A percentile compares a stretch with the other conserved stretches of the same genome.
Conservation (phyloP, 1,139 yeast genomes). For the Sugiyamaella pinicola region DNA sequence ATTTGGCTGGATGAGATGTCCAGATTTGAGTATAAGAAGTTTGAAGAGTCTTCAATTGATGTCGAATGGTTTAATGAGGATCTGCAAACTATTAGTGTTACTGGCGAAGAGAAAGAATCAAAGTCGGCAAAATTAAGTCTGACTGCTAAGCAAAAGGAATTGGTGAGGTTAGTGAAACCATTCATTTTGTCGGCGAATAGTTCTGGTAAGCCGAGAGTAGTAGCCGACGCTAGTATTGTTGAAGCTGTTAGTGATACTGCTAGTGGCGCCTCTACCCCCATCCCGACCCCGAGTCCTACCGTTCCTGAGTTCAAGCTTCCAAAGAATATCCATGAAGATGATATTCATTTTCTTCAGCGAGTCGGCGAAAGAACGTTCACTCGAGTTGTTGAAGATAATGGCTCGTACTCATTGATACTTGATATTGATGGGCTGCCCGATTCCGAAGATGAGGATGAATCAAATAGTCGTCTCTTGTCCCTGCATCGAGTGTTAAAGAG, state of each 20-base stretch:
- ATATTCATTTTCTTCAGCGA: conserved; percentile 36
- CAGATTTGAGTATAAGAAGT: conserved; percentile 59
- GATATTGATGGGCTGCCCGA: conserved; percentile 73
- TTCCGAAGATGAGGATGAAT: conserved; percentile 60
- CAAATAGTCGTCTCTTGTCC: conserved; percentile 34
- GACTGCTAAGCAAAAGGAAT: conserved; percentile 65
- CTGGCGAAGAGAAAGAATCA: conserved; percentile 68
- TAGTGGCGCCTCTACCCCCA: not conserved
- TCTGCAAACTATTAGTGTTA: conserved; percentile 73
- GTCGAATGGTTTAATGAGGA: conserved; percentile 89
- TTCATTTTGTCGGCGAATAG: conserved; percentile 33
- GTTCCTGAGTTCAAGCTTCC: conserved; percentile 26
- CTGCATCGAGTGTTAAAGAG: conserved; percentile 47
- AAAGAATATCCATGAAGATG: conserved; percentile 30
- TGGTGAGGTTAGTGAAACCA: conserved; percentile 36
- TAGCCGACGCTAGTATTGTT: conserved; percentile 17
- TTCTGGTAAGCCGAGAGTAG: conserved; percentile 23
- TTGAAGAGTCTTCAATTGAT: conserved; percentile 71
- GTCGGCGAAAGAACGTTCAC: conserved; percentile 35
- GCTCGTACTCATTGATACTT: conserved; percentile 39
- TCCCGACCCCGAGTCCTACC: conserved; percentile 4
- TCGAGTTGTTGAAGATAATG: conserved; percentile 32
- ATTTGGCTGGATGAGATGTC: conserved; percentile 83
- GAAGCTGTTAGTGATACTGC: conserved; percentile 20
- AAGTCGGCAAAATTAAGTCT: conserved; percentile 52